Base-by-base conservation (phyloP, 148 eudicot genomes). In the Polygonum aviculare region DNA sequence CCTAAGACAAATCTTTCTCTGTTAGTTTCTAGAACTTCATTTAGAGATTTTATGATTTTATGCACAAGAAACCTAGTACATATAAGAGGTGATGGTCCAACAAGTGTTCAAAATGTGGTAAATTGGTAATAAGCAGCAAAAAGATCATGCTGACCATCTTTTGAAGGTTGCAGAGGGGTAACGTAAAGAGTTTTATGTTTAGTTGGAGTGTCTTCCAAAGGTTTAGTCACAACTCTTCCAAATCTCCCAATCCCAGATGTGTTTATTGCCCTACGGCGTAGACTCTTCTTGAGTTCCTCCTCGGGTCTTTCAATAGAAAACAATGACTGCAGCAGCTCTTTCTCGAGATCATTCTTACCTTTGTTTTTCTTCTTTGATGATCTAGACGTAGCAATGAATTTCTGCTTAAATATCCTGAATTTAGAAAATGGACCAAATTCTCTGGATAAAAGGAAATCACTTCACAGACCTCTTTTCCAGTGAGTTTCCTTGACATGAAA, bases 321-420 rank as follows among this genome's bases (percentile, higher is more conserved):
- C 69, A 93, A 74, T n/a, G 90, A 74, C 69, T 79, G 84, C 78
- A 93, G 63, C 41, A 93, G 69, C 78, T 93, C 95, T 79, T 78
- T 86, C 80, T 89, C 83, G 36, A 87, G 80, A 19, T 77, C 79
- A 72, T 63, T 69, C 45, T 74, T 78, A 76, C 75, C 79, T 36
- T 83, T 86, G 72, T 77, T 65, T 78, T 79, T 80, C 74, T 80
- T 79, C 63, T 77, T 50, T 54, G 79, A 79, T 72, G 55, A 70
- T 51, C 75, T 41, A 67, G 45, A n/a, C 36, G 36, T 33, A 67
- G 15, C 21, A 67, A 36, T 8, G 19, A 15, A 10, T 35, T 67
- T 38, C 7, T 67, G 19, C 14, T 67, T 67, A 12, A 38, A 16
- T 67, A 36, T 36, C 72, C 41, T 35, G 45, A 67, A 4, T 36